A percentile compares a stretch with the other conserved stretches of the same genome.
Evolutionary conservation across 352 stramenopile species (phyloP).

Genomic region (Phytopythium ostracodes): DNA sequence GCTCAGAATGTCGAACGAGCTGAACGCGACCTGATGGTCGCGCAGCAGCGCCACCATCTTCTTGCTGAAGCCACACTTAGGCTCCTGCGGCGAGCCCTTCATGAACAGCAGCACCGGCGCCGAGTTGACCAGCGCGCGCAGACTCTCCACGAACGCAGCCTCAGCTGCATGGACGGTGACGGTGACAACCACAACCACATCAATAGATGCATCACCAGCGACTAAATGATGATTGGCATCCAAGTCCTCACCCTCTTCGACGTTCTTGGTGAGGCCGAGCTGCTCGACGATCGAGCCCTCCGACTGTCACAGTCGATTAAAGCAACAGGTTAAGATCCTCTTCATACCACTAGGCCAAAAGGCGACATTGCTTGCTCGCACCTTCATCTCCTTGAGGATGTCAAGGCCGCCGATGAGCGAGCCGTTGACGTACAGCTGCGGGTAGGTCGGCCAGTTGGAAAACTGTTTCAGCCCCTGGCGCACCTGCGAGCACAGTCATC

Average conservation of each 20-base stretch:
- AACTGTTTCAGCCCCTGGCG: constrained; percentile 96
- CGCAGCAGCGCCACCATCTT: constrained; percentile 91
- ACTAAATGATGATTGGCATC: no score
- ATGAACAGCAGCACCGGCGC: constrained; percentile 95
- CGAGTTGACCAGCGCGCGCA: constrained; percentile 81
- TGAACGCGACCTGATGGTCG: constrained; percentile 89
- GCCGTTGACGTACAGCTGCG: constrained; percentile 98
- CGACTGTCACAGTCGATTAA: constrained; percentile 9
- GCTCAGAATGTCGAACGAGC: constrained; percentile 93
- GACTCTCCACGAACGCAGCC: constrained; percentile 77
- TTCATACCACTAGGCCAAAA: background rate
- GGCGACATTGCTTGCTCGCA: constrained; percentile 2
- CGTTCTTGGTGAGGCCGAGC: constrained; percentile 65
- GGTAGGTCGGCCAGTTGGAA: constrained; percentile 98
- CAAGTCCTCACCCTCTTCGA: constrained; percentile 30
- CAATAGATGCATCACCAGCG: no score
- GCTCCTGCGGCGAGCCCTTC: constrained; percentile 90
- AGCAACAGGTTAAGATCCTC: background rate
- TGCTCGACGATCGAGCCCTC: constrained; percentile 79
- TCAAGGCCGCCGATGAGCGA: constrained; percentile 96
- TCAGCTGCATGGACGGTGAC: constrained; percentile 34
- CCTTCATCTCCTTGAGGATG: constrained; percentile 96
- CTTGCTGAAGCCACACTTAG: constrained; percentile 94
- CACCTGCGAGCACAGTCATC: constrained; percentile 39
- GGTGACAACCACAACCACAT: background rate